Conservation (phyloP, 192 early-diverging fungal species). For the Backusella macrospora region DNA sequence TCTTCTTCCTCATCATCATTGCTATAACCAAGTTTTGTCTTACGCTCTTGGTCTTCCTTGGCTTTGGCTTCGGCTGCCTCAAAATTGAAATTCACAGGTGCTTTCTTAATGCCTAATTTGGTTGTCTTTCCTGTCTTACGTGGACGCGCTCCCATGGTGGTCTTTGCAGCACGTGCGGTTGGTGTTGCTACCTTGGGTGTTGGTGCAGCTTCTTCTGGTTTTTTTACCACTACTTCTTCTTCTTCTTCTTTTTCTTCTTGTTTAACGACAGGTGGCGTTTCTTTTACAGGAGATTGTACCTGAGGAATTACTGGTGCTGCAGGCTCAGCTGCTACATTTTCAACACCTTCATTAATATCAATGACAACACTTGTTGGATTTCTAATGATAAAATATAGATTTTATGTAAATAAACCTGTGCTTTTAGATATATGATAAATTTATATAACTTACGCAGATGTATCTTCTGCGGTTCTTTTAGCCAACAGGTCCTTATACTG, state of each 20-base stretch:
- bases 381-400: constrained; percentile 5
- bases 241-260: not conserved
- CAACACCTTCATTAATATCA: constrained; percentile 12
- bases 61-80: constrained; percentile 90
- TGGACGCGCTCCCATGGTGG: constrained; percentile 31
- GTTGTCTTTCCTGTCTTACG: constrained; percentile 63
- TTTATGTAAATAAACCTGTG: not conserved
- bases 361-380: constrained; percentile 34
- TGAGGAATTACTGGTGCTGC: not conserved
- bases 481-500: constrained; percentile 85
- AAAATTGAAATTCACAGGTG: constrained; percentile 75
- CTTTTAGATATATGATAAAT: not conserved
- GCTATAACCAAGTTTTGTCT: constrained; percentile 22
- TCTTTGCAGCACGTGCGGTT: constrained; percentile 32
- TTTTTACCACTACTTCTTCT: not conserved
- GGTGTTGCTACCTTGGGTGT: constrained; percentile 30
- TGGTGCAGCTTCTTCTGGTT: not conserved
- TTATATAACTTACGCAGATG: constrained; percentile 24
- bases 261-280: too few species aligned
- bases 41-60: constrained; percentile 64
- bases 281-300: not conserved
- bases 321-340: not conserved
- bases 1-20: constrained; percentile 18
- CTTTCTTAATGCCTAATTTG: constrained; percentile 90
- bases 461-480: constrained; percentile 76